Evolutionary conservation across 2,329 filamentous ascomycete genomes (phyloP).

Genomic region (Neonectria neomacrospora): DNA sequence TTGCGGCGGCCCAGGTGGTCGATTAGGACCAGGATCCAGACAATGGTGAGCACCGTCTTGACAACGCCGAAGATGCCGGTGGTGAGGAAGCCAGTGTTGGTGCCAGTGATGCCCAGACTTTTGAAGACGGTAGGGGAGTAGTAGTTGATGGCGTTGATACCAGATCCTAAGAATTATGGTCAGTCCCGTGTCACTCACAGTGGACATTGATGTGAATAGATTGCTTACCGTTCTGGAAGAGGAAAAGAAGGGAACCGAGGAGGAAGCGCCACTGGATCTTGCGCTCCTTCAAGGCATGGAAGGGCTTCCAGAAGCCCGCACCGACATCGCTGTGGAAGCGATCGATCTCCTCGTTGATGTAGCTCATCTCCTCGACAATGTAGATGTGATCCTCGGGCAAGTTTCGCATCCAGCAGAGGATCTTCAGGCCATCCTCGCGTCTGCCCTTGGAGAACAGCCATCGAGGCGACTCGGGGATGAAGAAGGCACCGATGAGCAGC

Average conservation of each 20-base stretch:
- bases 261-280: slow-evolving; percentile 77
- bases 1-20: slow-evolving; percentile 66
- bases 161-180: slow-evolving; percentile 50
- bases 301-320: slow-evolving; percentile 79
- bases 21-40: slow-evolving; percentile 77
- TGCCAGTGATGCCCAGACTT: slow-evolving; percentile 58
- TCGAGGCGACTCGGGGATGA: slow-evolving; percentile 73
- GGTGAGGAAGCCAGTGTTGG: slow-evolving; percentile 62
- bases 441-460: slow-evolving; percentile 74
- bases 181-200: slow-evolving; percentile 30
- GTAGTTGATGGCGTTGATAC: slow-evolving; percentile 85
- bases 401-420: slow-evolving; percentile 73
- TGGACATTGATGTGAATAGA: not conserved
- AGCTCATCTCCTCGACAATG: slow-evolving; percentile 77
- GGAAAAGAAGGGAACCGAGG: slow-evolving; percentile 77
- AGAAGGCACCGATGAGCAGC: slow-evolving; percentile 67
- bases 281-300: slow-evolving; percentile 65
- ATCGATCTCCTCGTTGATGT: slow-evolving; percentile 76
- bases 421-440: slow-evolving; percentile 67
- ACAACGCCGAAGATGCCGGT: slow-evolving; percentile 83
- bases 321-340: slow-evolving; percentile 71
- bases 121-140: slow-evolving; percentile 64
- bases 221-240: slow-evolving; percentile 76
- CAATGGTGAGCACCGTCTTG: slow-evolving; percentile 74
- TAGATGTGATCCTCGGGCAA: slow-evolving; percentile 67